Conservation (phyloP, 441 rosid species). For the Theobroma grandiflorum region DNA sequence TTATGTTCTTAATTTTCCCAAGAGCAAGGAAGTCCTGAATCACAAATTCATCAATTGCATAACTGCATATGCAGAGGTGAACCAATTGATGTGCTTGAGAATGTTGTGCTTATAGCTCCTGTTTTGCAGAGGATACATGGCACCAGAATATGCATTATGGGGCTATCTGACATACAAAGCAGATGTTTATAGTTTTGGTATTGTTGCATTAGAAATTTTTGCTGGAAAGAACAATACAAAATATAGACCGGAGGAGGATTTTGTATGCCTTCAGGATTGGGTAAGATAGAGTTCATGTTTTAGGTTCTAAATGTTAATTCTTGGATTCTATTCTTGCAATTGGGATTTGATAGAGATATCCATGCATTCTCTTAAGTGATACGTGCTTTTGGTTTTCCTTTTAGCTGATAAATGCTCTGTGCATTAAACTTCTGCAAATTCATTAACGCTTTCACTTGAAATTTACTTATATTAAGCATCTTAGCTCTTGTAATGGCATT, state of each 20-base stretch:
- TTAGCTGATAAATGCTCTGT: not conserved
- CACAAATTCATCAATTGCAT: not conserved
- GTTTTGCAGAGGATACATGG: conserved; percentile 64
- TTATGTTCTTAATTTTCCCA: not conserved
- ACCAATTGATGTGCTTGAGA: not conserved
- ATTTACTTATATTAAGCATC: not conserved
- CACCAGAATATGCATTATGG: conserved; percentile 60
- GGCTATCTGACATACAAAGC: conserved; percentile 60
- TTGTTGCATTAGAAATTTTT: conserved; percentile 57
- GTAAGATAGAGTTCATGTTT: conserved; percentile 31
- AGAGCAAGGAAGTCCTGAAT: not conserved
- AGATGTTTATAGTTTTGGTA: conserved; percentile 60
- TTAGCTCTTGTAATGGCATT: not conserved
- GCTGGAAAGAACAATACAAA: conserved; percentile 50
- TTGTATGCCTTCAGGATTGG: conserved; percentile 56
- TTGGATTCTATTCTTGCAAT: not conserved
- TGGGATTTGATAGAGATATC: not conserved
- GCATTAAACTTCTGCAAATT: not conserved
- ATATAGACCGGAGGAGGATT: conserved; percentile 31
- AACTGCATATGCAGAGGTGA: not conserved
- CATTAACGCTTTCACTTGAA: not conserved
- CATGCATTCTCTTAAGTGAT: not conserved
- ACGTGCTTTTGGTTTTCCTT: not conserved
- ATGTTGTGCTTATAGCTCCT: not conserved
- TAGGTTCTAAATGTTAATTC: not conserved